Conservation (phyloP, 2,329 filamentous ascomycete genomes). For the Huntiella omanensis region DNA sequence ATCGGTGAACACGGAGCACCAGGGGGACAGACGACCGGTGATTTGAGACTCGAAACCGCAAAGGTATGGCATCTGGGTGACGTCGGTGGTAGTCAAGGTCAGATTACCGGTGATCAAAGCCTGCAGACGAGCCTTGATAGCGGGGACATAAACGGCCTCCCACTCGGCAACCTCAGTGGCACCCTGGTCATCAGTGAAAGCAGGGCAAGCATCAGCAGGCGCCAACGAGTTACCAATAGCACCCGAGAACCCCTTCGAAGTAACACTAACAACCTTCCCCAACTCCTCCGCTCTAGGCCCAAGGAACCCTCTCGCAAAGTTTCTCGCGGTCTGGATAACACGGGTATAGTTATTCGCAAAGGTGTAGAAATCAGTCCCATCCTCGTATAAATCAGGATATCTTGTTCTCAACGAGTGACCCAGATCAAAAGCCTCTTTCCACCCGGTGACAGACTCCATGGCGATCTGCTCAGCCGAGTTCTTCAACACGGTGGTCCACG, state of each 20-base stretch:
- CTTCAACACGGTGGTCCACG: conserved; percentile 38
- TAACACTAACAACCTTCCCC: conserved; percentile 39
- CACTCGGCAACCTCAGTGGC: conserved; percentile 27
- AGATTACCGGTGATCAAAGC: conserved; percentile 33
- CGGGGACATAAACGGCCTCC: conserved; percentile 32
- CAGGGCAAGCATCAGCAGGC: conserved; percentile 43
- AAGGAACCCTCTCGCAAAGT: conserved; percentile 43
- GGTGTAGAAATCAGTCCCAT: conserved; percentile 33
- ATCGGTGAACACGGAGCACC: conserved; percentile 42
- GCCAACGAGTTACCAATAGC: conserved; percentile 43
- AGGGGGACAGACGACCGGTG: conserved; percentile 39
- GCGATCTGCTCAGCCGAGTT: conserved; percentile 36
- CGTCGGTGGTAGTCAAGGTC: conserved; percentile 32
- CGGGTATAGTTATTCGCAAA: conserved; percentile 50
- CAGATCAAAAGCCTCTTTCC: conserved; percentile 39
- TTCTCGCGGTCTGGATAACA: conserved; percentile 40
- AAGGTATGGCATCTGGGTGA: conserved; percentile 44
- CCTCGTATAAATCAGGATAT: conserved; percentile 30
- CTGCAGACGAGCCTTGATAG: conserved; percentile 34
- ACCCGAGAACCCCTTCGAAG: conserved; percentile 29
- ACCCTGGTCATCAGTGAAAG: conserved; percentile 34
- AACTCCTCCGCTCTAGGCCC: conserved; percentile 33
- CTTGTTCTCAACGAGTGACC: conserved; percentile 32
- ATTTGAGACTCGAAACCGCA: conserved; percentile 56
- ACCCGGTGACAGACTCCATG: conserved; percentile 40